Evolutionary conservation across 2,329 filamentous ascomycete genomes (phyloP), one percentile per base, ranked within the genome.

Genomic region (Monosporascus sp.): DNA sequence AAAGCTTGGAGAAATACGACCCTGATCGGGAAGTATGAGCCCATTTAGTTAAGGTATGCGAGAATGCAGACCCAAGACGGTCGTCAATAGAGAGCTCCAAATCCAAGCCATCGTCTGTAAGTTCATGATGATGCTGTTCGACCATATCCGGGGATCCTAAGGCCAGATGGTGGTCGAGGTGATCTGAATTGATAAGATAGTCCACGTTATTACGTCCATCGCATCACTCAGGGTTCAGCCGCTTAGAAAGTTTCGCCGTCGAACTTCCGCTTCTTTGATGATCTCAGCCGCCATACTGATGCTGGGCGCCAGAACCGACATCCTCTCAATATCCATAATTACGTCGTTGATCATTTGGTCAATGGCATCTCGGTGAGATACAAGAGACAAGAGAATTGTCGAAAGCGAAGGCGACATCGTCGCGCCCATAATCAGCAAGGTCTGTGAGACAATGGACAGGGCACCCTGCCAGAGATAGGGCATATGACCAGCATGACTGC

Each of bases 381-480:
- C 76, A 24, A 85, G 65, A 2, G 74, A 77, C 48, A 80, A 52
- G 35, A 93, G 75, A 41, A 92, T 84, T 49, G 76, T 79, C 24
- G 82, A 84, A 3, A 93, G 79, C 5, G 85, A 85, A 1, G 85
- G 84, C 8, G 86, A 91, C 84, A 93, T 89, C 17, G 87, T 91
- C 17, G 89, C 88, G 7, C 88, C 89, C 89, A 94, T 93, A 37
- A 94, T 82, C 44, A 94, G 76, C 17, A 94, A 76, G 2, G 87
- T 88, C 69, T 94, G 89, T 6, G 88, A 91, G 22, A 92, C 87
- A 65, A 94, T 89, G 22, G 87, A 91, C 38, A 94, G 78, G 8
- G 89, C 88, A 18, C 89, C 89, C 73, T 93, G 89, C 86, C 88
- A 94, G 20, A 93, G 79, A 70, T 93, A 94, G 14, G 89, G 89